Conservation (phyloP, 2,329 filamentous ascomycete species). For the Penicillium sp. region DNA sequence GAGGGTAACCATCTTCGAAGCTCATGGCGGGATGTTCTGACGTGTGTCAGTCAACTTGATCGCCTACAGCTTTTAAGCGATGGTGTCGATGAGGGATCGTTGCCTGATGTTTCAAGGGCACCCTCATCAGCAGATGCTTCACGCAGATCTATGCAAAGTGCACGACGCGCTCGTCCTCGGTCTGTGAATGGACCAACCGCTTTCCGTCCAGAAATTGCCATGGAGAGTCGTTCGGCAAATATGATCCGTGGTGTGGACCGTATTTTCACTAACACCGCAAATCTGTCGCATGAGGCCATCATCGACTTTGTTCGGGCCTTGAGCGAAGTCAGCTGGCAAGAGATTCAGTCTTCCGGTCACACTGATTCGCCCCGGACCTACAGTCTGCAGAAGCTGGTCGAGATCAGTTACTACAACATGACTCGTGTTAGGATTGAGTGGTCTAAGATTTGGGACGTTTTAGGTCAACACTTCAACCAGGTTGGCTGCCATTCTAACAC, state of each 20-base stretch:
- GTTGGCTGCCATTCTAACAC: constrained; percentile 97
- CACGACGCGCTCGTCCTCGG: constrained; percentile 50
- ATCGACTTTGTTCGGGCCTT: constrained; percentile 90
- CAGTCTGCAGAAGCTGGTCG: constrained; percentile 95
- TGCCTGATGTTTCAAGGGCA: constrained; percentile 87
- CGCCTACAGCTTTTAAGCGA: constrained; percentile 91
- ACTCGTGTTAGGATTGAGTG: constrained; percentile 96
- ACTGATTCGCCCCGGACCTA: constrained; percentile 96
- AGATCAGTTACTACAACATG: constrained; percentile 99
- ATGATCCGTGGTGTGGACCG: constrained; percentile 90
- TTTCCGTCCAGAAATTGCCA: constrained; percentile 76
- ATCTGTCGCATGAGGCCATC: constrained; percentile 89
- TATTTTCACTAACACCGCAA: constrained; percentile 95
- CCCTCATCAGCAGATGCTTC: constrained; percentile 59
- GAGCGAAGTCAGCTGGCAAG: constrained; percentile 97
- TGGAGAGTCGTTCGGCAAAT: constrained; percentile 88
- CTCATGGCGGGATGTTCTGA: constrained; percentile 94
- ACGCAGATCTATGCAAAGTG: constrained; percentile 64
- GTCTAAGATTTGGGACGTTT: constrained; percentile 94
- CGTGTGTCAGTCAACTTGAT: constrained; percentile 94
- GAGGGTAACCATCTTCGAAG: constrained; percentile 86
- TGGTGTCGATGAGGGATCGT: constrained; percentile 85
- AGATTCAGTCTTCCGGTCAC: constrained; percentile 94
- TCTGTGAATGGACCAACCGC: constrained; percentile 51
- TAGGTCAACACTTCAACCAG: constrained; percentile 98